Conservation (phyloP, 768 basidiomycete species). For the Pleurotus tuoliensis region DNA sequence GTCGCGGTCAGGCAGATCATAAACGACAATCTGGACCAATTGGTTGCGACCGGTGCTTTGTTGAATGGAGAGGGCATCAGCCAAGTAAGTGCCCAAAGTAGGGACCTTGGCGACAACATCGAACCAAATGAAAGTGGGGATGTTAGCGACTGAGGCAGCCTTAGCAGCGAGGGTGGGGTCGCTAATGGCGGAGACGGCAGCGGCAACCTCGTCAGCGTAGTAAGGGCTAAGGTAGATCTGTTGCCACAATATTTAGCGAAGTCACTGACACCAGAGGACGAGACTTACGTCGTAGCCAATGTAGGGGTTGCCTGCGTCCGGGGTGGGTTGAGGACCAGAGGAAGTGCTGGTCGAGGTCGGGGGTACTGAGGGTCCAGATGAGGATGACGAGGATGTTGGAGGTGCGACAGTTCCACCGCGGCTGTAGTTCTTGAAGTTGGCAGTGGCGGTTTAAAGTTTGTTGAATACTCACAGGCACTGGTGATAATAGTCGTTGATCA, state of each 20-base stretch:
- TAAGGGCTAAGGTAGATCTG: constrained; percentile 51
- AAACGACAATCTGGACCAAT: constrained; percentile 50
- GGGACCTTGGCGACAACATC: constrained; percentile 54
- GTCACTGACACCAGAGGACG: background rate
- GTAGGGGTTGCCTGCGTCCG: constrained; percentile 50
- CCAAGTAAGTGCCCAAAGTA: constrained; percentile 52
- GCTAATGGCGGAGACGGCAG: constrained; percentile 47
- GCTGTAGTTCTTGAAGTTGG: too few relatives aligned
- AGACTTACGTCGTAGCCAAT: constrained; percentile 38
- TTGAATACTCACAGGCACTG: constrained; percentile 34
- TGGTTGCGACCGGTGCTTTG: constrained; percentile 44
- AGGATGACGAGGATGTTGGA: constrained; percentile 39
- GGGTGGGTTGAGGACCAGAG: constrained; percentile 28
- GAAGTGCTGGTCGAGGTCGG: constrained; percentile 20
- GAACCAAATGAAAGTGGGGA: constrained; percentile 64
- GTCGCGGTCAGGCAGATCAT: constrained; percentile 66
- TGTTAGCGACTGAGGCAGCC: constrained; percentile 47
- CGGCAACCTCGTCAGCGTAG: constrained; percentile 51
- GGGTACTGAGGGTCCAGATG: constrained; percentile 34
- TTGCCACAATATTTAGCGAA: background rate
- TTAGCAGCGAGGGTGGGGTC: constrained; percentile 46
- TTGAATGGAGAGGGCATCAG: constrained; percentile 42
- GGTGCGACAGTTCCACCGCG: constrained; percentile 11
- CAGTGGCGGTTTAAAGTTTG: background rate
- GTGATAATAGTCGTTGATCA: constrained; percentile 14